phyloP scores from a whole-genome alignment of 2,329 filamentous ascomycete genomes.

The Massarina eburnea region DNA sequence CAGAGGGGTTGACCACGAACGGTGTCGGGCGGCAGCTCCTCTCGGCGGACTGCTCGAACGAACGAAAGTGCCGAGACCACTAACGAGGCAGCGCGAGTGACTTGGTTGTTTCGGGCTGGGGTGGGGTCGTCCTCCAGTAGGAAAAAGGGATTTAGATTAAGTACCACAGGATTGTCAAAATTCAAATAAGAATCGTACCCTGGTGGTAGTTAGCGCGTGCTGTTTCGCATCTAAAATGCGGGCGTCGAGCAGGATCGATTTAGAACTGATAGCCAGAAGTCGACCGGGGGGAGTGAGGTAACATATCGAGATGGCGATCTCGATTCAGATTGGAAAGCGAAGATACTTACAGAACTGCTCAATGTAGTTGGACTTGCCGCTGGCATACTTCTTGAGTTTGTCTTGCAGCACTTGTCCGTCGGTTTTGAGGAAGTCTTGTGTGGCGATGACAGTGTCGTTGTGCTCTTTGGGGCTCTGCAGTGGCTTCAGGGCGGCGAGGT shows the following conservation, averaged over 20 bases:
- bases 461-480: constrained; percentile 81
- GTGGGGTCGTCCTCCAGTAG: constrained; percentile 96
- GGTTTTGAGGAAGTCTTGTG: constrained; percentile 76
- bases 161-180: constrained; percentile 94
- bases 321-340: background rate
- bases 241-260: constrained; percentile 5
- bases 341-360: constrained; percentile 91
- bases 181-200: constrained; percentile 99
- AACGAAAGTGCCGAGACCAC: constrained; percentile 90
- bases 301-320: background rate
- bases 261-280: constrained; percentile 1
- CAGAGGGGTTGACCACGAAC: constrained; percentile 82
- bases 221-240: constrained; percentile 8
- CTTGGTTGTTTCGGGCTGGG: constrained; percentile 92
- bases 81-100: constrained; percentile 88
- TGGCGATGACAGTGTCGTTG: constrained; percentile 75
- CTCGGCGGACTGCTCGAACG: constrained; percentile 86
- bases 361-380: constrained; percentile 91
- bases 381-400: constrained; percentile 85
- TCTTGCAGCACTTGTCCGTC: constrained; percentile 87
- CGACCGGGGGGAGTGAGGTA: background rate
- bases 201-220: constrained; percentile 44
- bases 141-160: constrained; percentile 98
- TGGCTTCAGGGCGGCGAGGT: constrained; percentile 76
- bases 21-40: constrained; percentile 88